Evolutionary conservation across 805 yeast genomes (phyloP), one percentile per base, ranked within the genome.

Genomic region (Jamesozyma gamospora): DNA sequence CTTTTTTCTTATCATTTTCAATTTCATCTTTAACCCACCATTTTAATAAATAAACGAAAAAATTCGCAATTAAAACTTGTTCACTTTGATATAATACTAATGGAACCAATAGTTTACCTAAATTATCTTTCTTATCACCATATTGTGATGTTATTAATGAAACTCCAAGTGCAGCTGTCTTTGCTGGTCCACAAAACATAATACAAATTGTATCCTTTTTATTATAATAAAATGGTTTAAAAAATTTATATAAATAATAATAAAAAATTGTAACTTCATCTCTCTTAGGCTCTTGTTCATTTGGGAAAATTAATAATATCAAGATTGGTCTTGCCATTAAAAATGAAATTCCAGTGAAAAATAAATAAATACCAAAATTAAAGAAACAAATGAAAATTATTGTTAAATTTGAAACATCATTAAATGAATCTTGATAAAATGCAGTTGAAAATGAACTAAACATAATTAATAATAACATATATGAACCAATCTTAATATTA

Each of bases 161-260:
- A 4, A 86, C 94, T 28, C 95, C 96, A 37, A 86, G 66, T 0
- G 95, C 95, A 0, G 94, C 95, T 1, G 95, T 86, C 59, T 86
- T 87, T 2, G 96, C 95, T 4, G 94, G 90, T 10, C 94, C 95
- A 60, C 95, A 84, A 43, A 85, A 70, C 81, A 86, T 72, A 37
- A 87, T 72, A 11, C 88, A 70, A 28, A 84, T 83, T 0, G 95
- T 75, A 52, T 87, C 95, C 37, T 66, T 59, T 48, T 79, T 73
- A 50, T 70, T 68, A 59, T 82, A 82, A 59, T 80, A 82, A 51
- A 82, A 84, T 1, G 90, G 90, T 40, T 68, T 59, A 40, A 63
- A 62, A 10, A 61, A 30, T 40, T 53, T 58, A 42, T 63, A 65
- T 1, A 66, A 44, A 47, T 58, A 60, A 5, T 49, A 67, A 50